Conservation (phyloP, 345 rosid genomes). For the sweet orange (Citrus sinensis) region DVS_A1.0 CM039163.1:3094001-3094500, state of each 20-base stretch:
- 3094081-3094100: background rate
- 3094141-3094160: background rate
- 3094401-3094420: slow-evolving; percentile 61
- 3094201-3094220: background rate
- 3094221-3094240: background rate
- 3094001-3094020: background rate
- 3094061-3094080: background rate
- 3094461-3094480: background rate
- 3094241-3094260: background rate
- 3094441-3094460: background rate
- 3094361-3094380: slow-evolving; percentile 58
- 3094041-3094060: background rate
- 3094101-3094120: background rate
- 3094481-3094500: background rate
- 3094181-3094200: background rate
- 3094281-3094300: slow-evolving; percentile 97
- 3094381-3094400: slow-evolving; percentile 63
- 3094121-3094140: background rate
- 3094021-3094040: background rate
- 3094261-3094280: slow-evolving; percentile 84
- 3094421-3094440: background rate
- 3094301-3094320: slow-evolving; percentile 95
- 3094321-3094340: slow-evolving; percentile 88
- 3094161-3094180: background rate
- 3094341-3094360: slow-evolving; percentile 97